Evolutionary conservation across 1,139 yeast species (phyloP).

Genomic region (Magnusiomyces magnusii): DNA sequence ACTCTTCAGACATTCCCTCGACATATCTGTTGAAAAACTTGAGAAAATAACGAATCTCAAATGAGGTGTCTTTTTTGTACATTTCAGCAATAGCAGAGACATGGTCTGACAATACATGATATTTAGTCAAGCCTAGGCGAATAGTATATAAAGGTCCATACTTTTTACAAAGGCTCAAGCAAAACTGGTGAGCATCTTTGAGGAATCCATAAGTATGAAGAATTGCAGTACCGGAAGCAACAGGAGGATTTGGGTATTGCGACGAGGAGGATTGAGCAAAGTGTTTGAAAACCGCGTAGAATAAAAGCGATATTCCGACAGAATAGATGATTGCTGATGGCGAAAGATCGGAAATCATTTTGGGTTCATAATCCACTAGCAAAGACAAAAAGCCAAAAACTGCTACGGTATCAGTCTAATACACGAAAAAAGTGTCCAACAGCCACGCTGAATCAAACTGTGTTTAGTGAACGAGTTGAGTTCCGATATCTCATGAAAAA

Average conservation of each 20-base stretch:
- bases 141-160: conserved; percentile 10
- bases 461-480: no score
- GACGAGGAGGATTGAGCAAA: background rate
- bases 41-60: conserved; percentile 5
- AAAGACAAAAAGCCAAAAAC: no score
- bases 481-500: no score
- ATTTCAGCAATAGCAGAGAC: conserved; percentile 7
- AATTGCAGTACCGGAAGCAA: background rate
- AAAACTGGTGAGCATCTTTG: conserved; percentile 8
- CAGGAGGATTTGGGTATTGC: background rate
- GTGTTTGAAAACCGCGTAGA: background rate
- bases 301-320: background rate
- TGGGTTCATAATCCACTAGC: background rate
- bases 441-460: no score
- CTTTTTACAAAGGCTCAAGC: conserved; percentile 6
- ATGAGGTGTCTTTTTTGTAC: conserved; percentile 8
- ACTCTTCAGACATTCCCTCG: conserved; percentile 4
- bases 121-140: conserved; percentile 6
- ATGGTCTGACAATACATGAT: conserved; percentile 8
- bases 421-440: background rate
- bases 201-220: background rate
- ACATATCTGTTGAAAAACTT: conserved; percentile 12
- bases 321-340: background rate
- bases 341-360: background rate
- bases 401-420: no score